A percentile compares a stretch with the other conserved stretches of the same genome.
Conservation (phyloP, 106 monocot genomes). For the Acorus gramineus region DNA sequence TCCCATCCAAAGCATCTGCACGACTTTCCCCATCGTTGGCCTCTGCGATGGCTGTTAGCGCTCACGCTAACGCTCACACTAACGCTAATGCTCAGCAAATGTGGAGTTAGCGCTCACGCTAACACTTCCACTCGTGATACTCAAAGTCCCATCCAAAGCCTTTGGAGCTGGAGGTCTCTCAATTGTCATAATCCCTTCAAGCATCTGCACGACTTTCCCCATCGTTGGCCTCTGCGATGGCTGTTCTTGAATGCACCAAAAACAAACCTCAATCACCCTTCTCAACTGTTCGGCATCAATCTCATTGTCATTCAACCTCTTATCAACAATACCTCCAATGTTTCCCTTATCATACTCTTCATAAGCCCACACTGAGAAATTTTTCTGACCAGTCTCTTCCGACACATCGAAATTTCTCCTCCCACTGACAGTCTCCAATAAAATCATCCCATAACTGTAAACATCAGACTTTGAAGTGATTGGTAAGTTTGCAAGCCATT, state of each 20-base stretch:
- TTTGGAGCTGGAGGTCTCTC: constrained; percentile 65
- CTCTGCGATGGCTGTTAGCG: constrained; percentile 83
- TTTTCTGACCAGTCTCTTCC: constrained; percentile 59
- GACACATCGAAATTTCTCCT: constrained; percentile 75
- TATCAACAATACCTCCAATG: constrained; percentile 41
- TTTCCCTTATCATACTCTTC: constrained; percentile 69
- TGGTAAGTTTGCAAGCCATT: constrained; percentile 79
- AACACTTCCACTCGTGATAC: constrained; percentile 9
- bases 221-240: constrained; percentile 72
- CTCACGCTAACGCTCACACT: constrained; percentile 89
- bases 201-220: constrained; percentile 85
- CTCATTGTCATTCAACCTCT: constrained; percentile 36
- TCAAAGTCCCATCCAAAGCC: constrained; percentile 17
- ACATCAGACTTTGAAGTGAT: constrained; percentile 84
- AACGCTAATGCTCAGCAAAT: no score
- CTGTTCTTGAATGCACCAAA: constrained; percentile 97
- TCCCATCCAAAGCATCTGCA: constrained; percentile 46
- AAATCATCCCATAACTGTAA: constrained; percentile 85
- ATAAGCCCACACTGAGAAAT: constrained; percentile 75
- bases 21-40: constrained; percentile 80
- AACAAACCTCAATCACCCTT: constrained; percentile 48
- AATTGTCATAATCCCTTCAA: constrained; percentile 83
- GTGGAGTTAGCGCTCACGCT: constrained; percentile 8
- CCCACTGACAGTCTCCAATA: constrained; percentile 70
- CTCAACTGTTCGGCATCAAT: constrained; percentile 57